These are phyloP conservation scores for Coniochaeta pulveracea DNA, from an alignment of 2,329 filamentous ascomycete species.

Conservation along the genomic window DNA sequence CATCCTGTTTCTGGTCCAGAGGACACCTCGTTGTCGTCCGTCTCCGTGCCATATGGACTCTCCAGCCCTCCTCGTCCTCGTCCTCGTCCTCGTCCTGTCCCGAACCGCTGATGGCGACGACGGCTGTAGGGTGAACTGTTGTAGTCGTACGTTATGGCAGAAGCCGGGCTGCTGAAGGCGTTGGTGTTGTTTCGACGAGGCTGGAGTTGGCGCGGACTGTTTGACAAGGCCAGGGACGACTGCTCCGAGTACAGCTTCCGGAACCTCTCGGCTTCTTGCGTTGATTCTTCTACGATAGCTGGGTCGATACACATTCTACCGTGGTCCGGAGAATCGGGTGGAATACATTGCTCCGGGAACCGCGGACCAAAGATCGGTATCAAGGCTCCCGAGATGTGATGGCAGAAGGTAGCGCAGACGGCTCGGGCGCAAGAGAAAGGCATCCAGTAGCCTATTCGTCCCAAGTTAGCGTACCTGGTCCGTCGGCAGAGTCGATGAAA, in stretches of 20 bases:
- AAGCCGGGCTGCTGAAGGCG: background rate
- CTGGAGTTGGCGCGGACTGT: constrained; percentile 4
- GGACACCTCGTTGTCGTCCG: constrained; percentile 28
- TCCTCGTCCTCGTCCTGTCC: too few species aligned
- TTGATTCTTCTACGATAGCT: constrained; percentile 40
- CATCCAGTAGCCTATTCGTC: constrained; percentile 82
- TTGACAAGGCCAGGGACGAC: background rate
- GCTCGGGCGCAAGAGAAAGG: constrained; percentile 78
- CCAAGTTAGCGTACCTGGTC: constrained; percentile 8
- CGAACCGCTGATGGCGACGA: constrained; percentile 18
- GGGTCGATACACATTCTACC: constrained; percentile 55
- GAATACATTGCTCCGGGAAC: constrained; percentile 64
- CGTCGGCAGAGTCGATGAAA: constrained; percentile 4
- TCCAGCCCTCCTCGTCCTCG: constrained; percentile 7
- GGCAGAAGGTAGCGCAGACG: constrained; percentile 83
- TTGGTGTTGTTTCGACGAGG: constrained; percentile 5
- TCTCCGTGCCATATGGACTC: constrained; percentile 28
- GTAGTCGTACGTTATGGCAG: constrained; percentile 6
- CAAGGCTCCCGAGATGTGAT: constrained; percentile 69
- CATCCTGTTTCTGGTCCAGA: constrained; percentile 12
- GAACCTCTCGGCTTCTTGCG: constrained; percentile 33
- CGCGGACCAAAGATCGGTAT: constrained; percentile 82
- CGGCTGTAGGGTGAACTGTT: constrained; percentile 8
- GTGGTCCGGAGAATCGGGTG: constrained; percentile 50
- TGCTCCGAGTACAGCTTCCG: constrained; percentile 21